Conservation (phyloP, 2,329 filamentous ascomycete genomes). For the Colletotrichum siamense region DNA sequence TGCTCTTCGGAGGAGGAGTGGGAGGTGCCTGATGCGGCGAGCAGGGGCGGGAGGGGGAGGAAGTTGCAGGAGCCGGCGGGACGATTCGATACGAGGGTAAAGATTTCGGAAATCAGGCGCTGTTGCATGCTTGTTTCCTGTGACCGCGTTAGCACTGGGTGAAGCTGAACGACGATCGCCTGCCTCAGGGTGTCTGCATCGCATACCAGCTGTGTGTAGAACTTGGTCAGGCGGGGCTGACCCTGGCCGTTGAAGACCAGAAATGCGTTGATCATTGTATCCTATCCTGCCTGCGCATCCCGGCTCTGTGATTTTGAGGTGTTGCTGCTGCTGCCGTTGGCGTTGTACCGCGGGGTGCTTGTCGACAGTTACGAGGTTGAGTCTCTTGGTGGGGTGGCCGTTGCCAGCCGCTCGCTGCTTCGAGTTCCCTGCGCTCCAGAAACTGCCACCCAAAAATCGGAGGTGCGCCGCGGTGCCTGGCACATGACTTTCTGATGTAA, state of each 20-base stretch:
- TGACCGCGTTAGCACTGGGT: background rate
- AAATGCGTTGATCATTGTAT: conserved; percentile 94
- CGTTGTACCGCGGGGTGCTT: background rate
- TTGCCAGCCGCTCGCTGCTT: background rate
- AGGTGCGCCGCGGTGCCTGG: conserved; percentile 1
- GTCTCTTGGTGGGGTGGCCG: conserved; percentile 11
- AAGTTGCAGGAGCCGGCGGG: conserved; percentile 96
- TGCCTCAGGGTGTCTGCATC: too few species aligned
- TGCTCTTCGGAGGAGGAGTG: conserved; percentile 70
- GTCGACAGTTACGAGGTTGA: background rate
- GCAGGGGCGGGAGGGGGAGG: conserved; percentile 76
- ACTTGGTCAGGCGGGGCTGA: conserved; percentile 95
- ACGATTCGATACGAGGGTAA: conserved; percentile 91
- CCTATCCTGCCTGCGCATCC: conserved; percentile 26
- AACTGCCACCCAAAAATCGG: background rate
- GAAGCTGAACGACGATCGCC: background rate
- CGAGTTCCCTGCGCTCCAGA: background rate
- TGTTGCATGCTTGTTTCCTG: conserved; percentile 98
- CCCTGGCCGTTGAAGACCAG: conserved; percentile 99
- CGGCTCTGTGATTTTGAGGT: background rate
- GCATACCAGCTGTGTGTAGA: conserved; percentile 92
- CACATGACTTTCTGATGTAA: conserved; percentile 24
- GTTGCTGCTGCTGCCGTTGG: background rate
- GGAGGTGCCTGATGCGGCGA: conserved; percentile 67
- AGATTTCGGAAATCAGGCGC: conserved; percentile 95